phyloP scores from a whole-genome alignment of 257 asterid species.

The Jasminum sambac region DNA sequence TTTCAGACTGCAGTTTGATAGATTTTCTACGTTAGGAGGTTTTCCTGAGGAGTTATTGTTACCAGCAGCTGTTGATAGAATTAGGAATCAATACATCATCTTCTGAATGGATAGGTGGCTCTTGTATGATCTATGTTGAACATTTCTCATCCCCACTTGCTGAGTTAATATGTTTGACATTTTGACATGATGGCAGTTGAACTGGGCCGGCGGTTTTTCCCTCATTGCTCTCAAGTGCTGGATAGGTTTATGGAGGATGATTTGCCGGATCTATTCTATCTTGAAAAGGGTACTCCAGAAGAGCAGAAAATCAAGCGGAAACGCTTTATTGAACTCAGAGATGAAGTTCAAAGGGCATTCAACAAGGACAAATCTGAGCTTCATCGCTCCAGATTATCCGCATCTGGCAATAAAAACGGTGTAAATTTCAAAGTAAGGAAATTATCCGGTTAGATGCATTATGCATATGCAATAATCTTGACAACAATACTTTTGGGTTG shows the following conservation, averaged over 20 bases:
- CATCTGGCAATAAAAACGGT: constrained; percentile 36
- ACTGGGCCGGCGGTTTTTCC: constrained; percentile 65
- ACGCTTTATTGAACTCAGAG: constrained; percentile 62
- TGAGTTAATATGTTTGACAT: neutral
- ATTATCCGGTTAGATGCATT: constrained; percentile 18
- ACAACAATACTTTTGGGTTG: neutral
- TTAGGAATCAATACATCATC: neutral
- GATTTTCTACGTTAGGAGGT: neutral
- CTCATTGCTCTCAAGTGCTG: constrained; percentile 69
- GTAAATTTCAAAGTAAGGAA: constrained; percentile 33
- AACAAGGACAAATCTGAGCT: constrained; percentile 66
- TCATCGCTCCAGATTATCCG: constrained; percentile 44
- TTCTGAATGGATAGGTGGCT: neutral
- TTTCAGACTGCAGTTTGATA: neutral
- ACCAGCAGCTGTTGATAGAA: neutral
- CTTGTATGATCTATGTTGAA: neutral
- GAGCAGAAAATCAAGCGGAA: constrained; percentile 53
- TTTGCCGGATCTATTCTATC: constrained; percentile 47
- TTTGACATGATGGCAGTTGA: constrained; percentile 51
- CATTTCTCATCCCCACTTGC: neutral
- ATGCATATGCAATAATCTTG: neutral
- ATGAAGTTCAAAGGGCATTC: constrained; percentile 64
- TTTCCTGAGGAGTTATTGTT: neutral
- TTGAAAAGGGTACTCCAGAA: constrained; percentile 63
- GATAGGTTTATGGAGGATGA: constrained; percentile 75